Base-by-base conservation (phyloP, 1,139 yeast species). In the Blastobotrys buckinghamii region DNA sequence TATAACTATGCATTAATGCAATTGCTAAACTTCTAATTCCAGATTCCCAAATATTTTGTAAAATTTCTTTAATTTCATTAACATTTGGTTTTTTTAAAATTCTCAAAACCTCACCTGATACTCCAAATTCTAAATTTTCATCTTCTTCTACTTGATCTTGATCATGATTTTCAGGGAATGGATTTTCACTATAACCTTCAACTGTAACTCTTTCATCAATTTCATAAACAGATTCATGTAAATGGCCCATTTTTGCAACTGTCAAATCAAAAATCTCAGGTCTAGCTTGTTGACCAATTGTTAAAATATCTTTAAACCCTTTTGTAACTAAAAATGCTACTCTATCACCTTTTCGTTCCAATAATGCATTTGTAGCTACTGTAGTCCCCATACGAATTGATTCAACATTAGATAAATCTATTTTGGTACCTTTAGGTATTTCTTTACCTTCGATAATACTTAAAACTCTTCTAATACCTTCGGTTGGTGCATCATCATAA, bases 401-500 rank as follows among this genome's bases (percentile, higher is more conserved):
- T 52, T 75, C 77, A 16, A 81, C 79, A 9, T 62, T 59, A 0
- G 74, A 62, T 6, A 82, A 67, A 53, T 76, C 79, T 42, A 78
- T 61, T 1, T 69, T 71, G 22, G 61, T 59, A 5, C 73, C 75
- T 36, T 64, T 59, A 1, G 70, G 65, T 39, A 84, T 83, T 10
- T 63, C 49, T 4, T 60, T 64, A 0, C 77, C 75, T 1, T 78
- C 74, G 50, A 77, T 78, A 34, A 69, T 67, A 61, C 85, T 94
- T 51, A 90, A 67, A 0, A 87, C 76, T 45, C 95, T 69, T 54
- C 97, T 73, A 42, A 90, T 86, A 6, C 96, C 97, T 68, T 89
- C 97, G 15, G 90, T 74, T 4, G 95, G 95, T 0, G 97, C 96
- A 72, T 90, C 97, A 4, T 73, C 69, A 63, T 90, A 89, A 68